phyloP scores from a whole-genome alignment of 2,329 filamentous ascomycete species.

The Podosphaera fusca region DNA sequence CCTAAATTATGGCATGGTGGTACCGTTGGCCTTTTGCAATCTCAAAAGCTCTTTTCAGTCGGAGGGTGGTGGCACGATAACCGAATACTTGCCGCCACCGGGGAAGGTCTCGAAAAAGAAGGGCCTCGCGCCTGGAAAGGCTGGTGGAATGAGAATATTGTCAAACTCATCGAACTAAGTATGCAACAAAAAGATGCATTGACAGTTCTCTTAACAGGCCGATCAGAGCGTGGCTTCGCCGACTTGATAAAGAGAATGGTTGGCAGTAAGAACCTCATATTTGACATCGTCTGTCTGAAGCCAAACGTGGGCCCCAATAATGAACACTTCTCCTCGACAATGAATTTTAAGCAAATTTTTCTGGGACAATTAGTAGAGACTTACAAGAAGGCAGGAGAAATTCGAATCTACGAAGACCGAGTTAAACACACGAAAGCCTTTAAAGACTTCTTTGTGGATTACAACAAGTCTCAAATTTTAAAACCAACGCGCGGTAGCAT shows the following conservation, averaged over 20 bases:
- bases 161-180: conserved; percentile 56
- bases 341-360: conserved; percentile 80
- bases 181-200: conserved; percentile 68
- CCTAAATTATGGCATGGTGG: conserved; percentile 61
- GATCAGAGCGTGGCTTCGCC: conserved; percentile 53
- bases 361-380: conserved; percentile 65
- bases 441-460: conserved; percentile 56
- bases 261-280: conserved; percentile 52
- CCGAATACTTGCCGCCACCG: conserved; percentile 65
- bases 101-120: conserved; percentile 59
- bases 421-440: conserved; percentile 55
- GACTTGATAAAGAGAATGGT: conserved; percentile 66
- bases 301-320: conserved; percentile 60
- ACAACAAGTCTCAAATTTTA: conserved; percentile 37
- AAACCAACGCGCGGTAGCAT: conserved; percentile 39
- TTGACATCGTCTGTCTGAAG: conserved; percentile 76
- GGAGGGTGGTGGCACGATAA: conserved; percentile 97
- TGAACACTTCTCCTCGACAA: conserved; percentile 59
- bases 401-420: conserved; percentile 50
- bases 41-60: conserved; percentile 51
- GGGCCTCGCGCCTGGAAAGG: conserved; percentile 69
- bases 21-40: conserved; percentile 56
- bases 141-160: conserved; percentile 91
- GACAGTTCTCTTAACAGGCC: conserved; percentile 68
- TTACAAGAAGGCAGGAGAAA: conserved; percentile 61